Conservation (phyloP, 495 filamentous ascomycete genomes). For the Patellaria atrata region DNA sequence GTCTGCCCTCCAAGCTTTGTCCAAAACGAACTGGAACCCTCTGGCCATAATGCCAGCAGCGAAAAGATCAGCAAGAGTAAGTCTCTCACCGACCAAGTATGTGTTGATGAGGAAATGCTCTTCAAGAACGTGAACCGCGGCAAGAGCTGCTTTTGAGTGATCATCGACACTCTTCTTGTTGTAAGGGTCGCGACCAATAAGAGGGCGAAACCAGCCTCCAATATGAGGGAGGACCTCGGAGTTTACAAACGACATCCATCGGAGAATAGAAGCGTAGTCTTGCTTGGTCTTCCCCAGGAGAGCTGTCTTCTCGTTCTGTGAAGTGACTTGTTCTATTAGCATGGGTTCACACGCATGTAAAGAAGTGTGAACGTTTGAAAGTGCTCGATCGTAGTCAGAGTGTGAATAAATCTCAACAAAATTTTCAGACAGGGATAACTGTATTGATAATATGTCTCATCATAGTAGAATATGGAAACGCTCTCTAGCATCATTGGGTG, state of each 20-base stretch:
- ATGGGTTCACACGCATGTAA: constrained; percentile 10
- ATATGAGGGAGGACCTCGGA: constrained; percentile 61
- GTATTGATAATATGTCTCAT: constrained; percentile 70
- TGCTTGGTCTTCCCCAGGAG: constrained; percentile 99
- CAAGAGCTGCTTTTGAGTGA: constrained; percentile 45
- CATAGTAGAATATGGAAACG: constrained; percentile 32
- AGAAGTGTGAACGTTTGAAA: constrained; percentile 31
- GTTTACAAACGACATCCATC: constrained; percentile 93
- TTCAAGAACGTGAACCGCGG: constrained; percentile 58
- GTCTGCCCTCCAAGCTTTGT: constrained; percentile 66
- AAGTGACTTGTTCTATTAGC: constrained; percentile 53
- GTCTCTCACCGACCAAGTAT: constrained; percentile 92
- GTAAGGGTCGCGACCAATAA: constrained; percentile 69
- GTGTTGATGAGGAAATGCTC: constrained; percentile 83
- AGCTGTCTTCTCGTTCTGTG: constrained; percentile 99
- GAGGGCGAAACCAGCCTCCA: constrained; percentile 76
- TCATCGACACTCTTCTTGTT: constrained; percentile 97
- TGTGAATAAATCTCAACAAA: constrained; percentile 59
- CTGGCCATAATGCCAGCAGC: constrained; percentile 59
- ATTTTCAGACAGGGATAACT: constrained; percentile 99
- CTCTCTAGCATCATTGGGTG: background rate
- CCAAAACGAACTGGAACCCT: constrained; percentile 77
- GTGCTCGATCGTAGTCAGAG: constrained; percentile 37
- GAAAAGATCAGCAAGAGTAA: constrained; percentile 93
- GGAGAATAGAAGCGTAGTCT: constrained; percentile 92